A percentile compares a stretch with the other conserved stretches of the same genome.
These are phyloP conservation scores for Mycosphaerella sp. DNA, from an alignment of 2,329 filamentous ascomycete species.

Conservation along the genomic window DNA sequence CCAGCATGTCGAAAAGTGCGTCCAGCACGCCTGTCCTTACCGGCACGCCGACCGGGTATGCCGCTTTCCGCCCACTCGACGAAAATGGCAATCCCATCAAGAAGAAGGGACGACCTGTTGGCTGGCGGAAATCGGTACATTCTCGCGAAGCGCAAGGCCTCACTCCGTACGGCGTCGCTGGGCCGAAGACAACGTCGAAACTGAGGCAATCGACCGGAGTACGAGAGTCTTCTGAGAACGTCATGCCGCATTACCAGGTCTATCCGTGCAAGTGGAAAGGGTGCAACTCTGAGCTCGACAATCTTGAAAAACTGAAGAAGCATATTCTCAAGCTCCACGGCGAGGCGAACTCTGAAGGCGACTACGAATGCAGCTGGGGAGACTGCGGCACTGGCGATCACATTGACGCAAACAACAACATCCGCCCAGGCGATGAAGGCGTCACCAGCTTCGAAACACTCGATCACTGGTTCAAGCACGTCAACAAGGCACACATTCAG, in stretches of 20 bases:
- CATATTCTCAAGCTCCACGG: constrained; percentile 54
- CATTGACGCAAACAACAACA: constrained; percentile 22
- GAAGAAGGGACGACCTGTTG: constrained; percentile 45
- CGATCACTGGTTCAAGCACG: constrained; percentile 45
- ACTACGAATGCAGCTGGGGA: constrained; percentile 43
- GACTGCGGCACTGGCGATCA: constrained; percentile 33
- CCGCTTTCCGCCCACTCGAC: constrained; percentile 37
- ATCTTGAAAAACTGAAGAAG: constrained; percentile 52
- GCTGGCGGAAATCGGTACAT: constrained; percentile 46
- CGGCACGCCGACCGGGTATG: constrained; percentile 34
- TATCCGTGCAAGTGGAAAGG: constrained; percentile 54
- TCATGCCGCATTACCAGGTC: constrained; percentile 37
- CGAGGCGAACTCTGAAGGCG: constrained; percentile 31
- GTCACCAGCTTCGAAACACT: constrained; percentile 34
- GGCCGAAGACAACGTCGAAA: constrained; percentile 13
- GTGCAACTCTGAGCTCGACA: constrained; percentile 55
- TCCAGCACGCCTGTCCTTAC: background rate
- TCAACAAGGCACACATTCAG: constrained; percentile 48
- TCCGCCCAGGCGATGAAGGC: constrained; percentile 21
- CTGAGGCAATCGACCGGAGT: constrained; percentile 16
- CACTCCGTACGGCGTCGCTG: constrained; percentile 14
- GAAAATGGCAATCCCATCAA: constrained; percentile 32
- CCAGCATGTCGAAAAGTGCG: constrained; percentile 6
- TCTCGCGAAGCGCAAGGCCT: constrained; percentile 33
- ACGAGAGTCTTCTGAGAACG: constrained; percentile 5